These are phyloP conservation scores for Polyporus tsugae DNA, from an alignment of 1,284 basidiomycete species.

Conservation along the genomic window DNA sequence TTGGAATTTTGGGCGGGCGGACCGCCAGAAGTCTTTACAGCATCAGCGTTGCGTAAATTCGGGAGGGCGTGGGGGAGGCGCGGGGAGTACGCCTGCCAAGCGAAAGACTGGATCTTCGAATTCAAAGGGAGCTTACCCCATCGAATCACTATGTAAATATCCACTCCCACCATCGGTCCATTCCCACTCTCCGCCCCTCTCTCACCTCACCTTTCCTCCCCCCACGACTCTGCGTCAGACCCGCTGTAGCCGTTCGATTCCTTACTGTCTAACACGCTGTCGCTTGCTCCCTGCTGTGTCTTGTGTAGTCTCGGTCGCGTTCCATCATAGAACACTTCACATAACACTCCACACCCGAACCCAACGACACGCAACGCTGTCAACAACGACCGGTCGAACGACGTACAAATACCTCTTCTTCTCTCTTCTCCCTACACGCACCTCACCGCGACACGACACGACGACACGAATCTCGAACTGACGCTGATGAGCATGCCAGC, in stretches of 20 bases:
- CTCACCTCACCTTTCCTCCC: neutral
- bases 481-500: neutral
- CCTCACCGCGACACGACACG: neutral
- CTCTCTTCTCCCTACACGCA: neutral
- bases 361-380: neutral
- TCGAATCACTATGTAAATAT: too few relatives aligned
- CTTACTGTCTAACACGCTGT: neutral
- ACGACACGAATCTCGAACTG: neutral
- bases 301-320: too few relatives aligned
- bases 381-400: neutral
- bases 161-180: neutral
- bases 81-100: constrained; percentile 2
- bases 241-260: neutral
- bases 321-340: too few relatives aligned
- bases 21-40: neutral
- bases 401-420: neutral
- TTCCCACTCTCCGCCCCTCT: neutral
- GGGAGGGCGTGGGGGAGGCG: neutral
- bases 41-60: neutral
- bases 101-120: constrained; percentile 1
- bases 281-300: neutral
- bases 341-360: neutral
- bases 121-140: neutral
- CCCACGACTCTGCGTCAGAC: neutral
- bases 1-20: neutral